Evolutionary conservation across 2,329 filamentous ascomycete genomes (phyloP).

Genomic region (Pseudogymnoascus sp.): DNA sequence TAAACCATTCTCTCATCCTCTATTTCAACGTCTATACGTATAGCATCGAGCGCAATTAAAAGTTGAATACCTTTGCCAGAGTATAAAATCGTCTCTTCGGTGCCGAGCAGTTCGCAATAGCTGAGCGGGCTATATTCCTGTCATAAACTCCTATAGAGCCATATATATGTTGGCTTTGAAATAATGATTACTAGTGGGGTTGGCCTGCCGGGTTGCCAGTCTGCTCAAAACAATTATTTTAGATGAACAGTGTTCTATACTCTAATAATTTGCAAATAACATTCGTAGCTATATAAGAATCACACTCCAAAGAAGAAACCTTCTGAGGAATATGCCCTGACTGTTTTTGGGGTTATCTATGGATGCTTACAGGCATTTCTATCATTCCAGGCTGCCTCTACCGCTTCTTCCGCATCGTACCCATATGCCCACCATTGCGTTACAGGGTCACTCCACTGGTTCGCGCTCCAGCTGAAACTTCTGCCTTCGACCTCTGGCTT

Average conservation of each 20-base stretch:
- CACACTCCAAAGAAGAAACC: neutral
- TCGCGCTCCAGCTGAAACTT: slow-evolving; percentile 30
- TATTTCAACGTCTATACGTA: neutral
- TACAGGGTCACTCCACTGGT: slow-evolving; percentile 34
- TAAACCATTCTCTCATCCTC: neutral
- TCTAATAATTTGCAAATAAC: neutral
- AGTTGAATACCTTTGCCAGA: neutral
- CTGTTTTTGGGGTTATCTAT: neutral
- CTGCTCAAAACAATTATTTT: neutral
- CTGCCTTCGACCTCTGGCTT: slow-evolving; percentile 29
- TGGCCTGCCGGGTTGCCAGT: neutral
- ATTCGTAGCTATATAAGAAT: neutral
- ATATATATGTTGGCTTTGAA: neutral
- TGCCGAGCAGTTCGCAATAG: neutral
- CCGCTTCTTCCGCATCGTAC: slow-evolving; percentile 30
- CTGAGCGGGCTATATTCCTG: neutral
- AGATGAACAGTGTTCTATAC: neutral
- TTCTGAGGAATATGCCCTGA: neutral
- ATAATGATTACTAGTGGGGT: neutral
- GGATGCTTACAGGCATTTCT: neutral
- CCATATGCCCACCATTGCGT: slow-evolving; percentile 34
- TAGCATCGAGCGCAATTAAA: neutral
- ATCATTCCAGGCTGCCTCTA: slow-evolving; percentile 13
- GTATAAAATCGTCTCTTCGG: neutral
- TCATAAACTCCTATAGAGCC: neutral